Evolutionary conservation across 805 yeast genomes (phyloP), one percentile per base, ranked within the genome.

Genomic region (Yarrowia deformans): DNA sequence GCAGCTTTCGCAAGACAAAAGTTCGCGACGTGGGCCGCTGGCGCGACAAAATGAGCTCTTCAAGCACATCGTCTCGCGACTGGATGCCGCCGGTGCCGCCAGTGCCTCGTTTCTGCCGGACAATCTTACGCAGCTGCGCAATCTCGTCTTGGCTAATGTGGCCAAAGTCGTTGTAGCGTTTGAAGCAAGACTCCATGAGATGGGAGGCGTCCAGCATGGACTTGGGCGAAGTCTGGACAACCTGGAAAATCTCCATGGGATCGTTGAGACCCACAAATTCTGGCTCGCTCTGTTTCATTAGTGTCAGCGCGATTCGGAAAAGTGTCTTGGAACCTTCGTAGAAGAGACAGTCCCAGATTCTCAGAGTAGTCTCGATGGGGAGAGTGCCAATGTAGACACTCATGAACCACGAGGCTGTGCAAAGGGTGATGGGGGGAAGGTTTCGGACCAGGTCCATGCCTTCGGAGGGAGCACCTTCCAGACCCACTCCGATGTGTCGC

Each of bases 391-490:
- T 92, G 79, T 90, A 95, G n/a, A 91, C 85, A 74, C 97, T 90
- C 98, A 95, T 94, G 76, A 95, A 95, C 99, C 99, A 95, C 68
- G 97, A 88, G 0, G 97, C 94, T 0, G 98, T 95, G 73, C 97
- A 95, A 56, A 95, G 82, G 0, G 97, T 90, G 4, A 95, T 85
- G 1, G 98, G 97, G 0, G 99, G 98, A 54, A 93, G 79, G 72
- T 90, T 88, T 16, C 86, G 83, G 40, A 94, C 82, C 70, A 91
- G 79, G 18, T 66, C 61, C 49, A 63, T 48, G 37, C 56, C 68
- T 61, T 45, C 52, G 32, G 68, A 46, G 16, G 19, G 56, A 79
- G 83, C 69, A 19, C 79, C 79, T 42, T 81, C 85, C 49, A 83
- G 77, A 40, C 80, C 77, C 10, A 75, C 76, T 19, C 81, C 79